Evolutionary conservation across 2,329 filamentous ascomycete genomes (phyloP).

Genomic region (Diaporthe vaccinii): DNA sequence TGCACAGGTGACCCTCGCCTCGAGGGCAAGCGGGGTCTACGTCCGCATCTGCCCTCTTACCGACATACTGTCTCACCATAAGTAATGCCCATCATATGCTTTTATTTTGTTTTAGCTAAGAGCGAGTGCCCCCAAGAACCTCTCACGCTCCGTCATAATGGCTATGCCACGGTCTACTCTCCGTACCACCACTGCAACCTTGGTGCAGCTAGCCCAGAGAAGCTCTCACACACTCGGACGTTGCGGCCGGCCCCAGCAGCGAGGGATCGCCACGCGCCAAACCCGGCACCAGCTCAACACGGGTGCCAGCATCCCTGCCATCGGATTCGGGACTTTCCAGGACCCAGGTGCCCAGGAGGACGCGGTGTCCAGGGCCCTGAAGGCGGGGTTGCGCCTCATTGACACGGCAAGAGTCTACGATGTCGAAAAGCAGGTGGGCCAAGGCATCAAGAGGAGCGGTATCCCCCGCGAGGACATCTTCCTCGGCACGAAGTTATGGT

Average conservation of each 20-base stretch:
- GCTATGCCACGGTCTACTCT: not conserved
- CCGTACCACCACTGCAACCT: not conserved
- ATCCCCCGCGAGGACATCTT: constrained; percentile 1
- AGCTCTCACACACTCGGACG: not conserved
- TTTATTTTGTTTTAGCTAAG: not conserved
- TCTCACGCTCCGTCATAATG: not conserved
- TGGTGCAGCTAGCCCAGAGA: not conserved
- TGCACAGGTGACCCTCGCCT: not conserved
- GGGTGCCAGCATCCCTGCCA: constrained; percentile 47
- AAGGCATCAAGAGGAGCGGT: constrained; percentile 42
- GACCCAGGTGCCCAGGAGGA: constrained; percentile 48
- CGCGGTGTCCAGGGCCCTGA: constrained; percentile 46
- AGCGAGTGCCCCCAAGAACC: not conserved
- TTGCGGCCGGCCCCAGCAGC: not conserved
- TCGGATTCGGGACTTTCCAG: constrained; percentile 51
- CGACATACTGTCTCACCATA: not conserved
- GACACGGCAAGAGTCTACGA: constrained; percentile 49
- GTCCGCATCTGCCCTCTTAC: not conserved
- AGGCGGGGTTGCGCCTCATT: constrained; percentile 52
- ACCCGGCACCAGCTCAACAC: constrained; percentile 42
- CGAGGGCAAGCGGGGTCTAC: not conserved
- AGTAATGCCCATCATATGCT: too few species aligned
- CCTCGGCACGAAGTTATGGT: constrained; percentile 17
- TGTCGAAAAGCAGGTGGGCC: constrained; percentile 44
- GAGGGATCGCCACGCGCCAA: not conserved